Evolutionary conservation across 129 eudicot genomes (phyloP).

Genomic region (Sambucus nigra): DNA sequence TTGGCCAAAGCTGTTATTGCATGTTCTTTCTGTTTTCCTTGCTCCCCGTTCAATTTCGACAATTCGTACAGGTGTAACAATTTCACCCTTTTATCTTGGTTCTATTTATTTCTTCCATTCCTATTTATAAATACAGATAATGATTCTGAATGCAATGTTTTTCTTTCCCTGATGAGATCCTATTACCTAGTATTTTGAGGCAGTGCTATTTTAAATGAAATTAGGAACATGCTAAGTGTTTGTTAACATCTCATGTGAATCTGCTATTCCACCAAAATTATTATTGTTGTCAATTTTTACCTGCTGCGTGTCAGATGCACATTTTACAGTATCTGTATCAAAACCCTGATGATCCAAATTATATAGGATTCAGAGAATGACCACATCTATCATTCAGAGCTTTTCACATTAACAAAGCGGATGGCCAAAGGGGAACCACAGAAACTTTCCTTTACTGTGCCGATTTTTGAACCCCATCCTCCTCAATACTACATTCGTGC

Average conservation of each 20-base stretch:
- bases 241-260: too few relatives aligned
- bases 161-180: not conserved
- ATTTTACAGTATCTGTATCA: not conserved
- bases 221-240: not conserved
- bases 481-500: slow-evolving; percentile 97
- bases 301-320: not conserved
- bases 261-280: not conserved
- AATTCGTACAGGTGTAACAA: not conserved
- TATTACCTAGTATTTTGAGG: not conserved
- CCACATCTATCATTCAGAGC: slow-evolving; percentile 96
- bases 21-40: not conserved
- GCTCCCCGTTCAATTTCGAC: not conserved
- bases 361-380: slow-evolving; percentile 94
- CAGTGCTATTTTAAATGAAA: not conserved
- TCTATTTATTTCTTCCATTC: not conserved
- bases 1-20: not conserved
- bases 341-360: slow-evolving; percentile 13
- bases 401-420: slow-evolving; percentile 71
- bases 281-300: not conserved
- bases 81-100: not conserved
- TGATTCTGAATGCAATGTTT: not conserved
- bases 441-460: slow-evolving; percentile 90
- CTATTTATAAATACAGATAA: not conserved
- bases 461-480: slow-evolving; percentile 99
- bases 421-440: slow-evolving; percentile 90